phyloP scores from a whole-genome alignment of 1,139 yeast genomes.

The Debaryomyces sp. region DNA sequence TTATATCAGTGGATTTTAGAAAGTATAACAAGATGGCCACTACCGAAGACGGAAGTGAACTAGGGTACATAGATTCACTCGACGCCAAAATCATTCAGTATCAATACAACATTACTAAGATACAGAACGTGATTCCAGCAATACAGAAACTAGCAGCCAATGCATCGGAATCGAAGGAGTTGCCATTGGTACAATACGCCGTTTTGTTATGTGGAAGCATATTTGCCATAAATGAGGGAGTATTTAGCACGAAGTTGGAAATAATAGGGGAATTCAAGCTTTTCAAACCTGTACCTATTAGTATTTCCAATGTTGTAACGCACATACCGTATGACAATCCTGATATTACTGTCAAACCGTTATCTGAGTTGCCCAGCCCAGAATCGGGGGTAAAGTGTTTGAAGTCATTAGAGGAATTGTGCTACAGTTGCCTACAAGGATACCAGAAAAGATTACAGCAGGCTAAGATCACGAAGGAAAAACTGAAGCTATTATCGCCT shows the following conservation, averaged over 20 bases:
- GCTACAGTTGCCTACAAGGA: constrained; percentile 45
- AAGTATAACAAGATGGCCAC: background rate
- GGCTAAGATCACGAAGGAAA: constrained; percentile 36
- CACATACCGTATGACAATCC: constrained; percentile 46
- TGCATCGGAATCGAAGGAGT: constrained; percentile 5
- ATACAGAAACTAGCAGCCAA: constrained; percentile 16
- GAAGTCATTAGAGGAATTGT: constrained; percentile 37
- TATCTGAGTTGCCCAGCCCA: constrained; percentile 33
- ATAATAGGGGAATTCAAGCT: constrained; percentile 43
- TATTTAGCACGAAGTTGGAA: constrained; percentile 45
- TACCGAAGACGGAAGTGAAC: background rate
- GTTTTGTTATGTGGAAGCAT: constrained; percentile 45
- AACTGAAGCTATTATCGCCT: constrained; percentile 4
- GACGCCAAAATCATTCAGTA: constrained; percentile 46
- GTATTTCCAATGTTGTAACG: constrained; percentile 38
- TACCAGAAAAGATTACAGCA: constrained; percentile 50
- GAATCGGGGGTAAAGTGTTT: constrained; percentile 37
- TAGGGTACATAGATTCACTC: constrained; percentile 20
- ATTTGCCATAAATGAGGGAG: constrained; percentile 53
- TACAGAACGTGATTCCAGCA: constrained; percentile 25
- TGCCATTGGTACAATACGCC: constrained; percentile 41
- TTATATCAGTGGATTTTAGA: background rate
- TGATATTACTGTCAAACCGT: constrained; percentile 32
- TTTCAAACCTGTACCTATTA: constrained; percentile 33
- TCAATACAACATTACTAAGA: constrained; percentile 40